phyloP scores from a whole-genome alignment of 2,329 filamentous ascomycete species.

The Zymoseptoria ardabiliae region DNA sequence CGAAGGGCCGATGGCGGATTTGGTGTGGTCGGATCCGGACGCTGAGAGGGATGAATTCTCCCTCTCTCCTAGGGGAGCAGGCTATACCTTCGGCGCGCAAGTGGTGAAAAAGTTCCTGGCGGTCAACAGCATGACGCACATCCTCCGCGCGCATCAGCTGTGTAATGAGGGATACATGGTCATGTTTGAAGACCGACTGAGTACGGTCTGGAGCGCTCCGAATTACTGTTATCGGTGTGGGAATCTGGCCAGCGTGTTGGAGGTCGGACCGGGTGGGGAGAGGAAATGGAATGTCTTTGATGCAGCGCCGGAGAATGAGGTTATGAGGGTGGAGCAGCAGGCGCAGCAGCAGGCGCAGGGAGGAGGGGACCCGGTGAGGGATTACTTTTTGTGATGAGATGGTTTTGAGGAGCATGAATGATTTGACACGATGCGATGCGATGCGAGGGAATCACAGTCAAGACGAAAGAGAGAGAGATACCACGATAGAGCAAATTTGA shows the following conservation, averaged over 20 bases:
- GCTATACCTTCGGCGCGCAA: constrained; percentile 95
- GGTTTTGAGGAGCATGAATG: constrained; percentile 1
- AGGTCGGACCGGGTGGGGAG: constrained; percentile 88
- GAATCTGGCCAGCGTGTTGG: constrained; percentile 93
- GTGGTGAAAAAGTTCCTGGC: constrained; percentile 97
- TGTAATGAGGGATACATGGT: constrained; percentile 98
- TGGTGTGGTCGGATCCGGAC: constrained; percentile 97
- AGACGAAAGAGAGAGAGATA: constrained; percentile 5
- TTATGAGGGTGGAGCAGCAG: constrained; percentile 74
- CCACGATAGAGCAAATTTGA: constrained; percentile 7
- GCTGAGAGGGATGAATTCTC: constrained; percentile 97
- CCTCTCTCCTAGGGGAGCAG: constrained; percentile 83
- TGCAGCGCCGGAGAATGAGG: constrained; percentile 90
- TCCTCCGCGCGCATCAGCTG: constrained; percentile 92
- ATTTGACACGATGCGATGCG: constrained; percentile 10
- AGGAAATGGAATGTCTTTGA: constrained; percentile 97
- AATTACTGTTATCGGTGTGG: constrained; percentile 69
- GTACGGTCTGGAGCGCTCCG: constrained; percentile 96
- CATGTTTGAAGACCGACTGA: constrained; percentile 86
- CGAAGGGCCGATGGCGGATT: constrained; percentile 97
- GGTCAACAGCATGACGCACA: constrained; percentile 96
- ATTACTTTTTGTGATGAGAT: constrained; percentile 57
- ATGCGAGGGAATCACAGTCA: constrained; percentile 1
- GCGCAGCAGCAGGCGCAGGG: constrained; percentile 54
- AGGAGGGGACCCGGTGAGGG: constrained; percentile 64